phyloP scores from a whole-genome alignment of 306 rosid species.

The Lathyrus aphaca region DNA sequence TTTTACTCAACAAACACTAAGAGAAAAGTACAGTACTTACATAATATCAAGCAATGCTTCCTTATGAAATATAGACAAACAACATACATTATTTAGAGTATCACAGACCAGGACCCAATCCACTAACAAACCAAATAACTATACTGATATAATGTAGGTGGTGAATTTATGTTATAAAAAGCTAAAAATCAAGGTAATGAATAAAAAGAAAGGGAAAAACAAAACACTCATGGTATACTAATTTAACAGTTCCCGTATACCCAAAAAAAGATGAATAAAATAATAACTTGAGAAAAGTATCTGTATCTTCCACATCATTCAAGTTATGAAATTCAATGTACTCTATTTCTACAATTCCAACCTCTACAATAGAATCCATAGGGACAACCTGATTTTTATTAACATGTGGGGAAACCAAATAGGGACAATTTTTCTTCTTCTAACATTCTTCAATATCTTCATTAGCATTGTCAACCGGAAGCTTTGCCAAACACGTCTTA shows the following conservation, averaged over 20 bases:
- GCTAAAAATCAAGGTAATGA: not conserved
- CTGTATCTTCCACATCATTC: constrained; percentile 74
- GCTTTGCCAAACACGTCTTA: constrained; percentile 57
- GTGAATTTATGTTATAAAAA: constrained; percentile 18
- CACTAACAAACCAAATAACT: constrained; percentile 49
- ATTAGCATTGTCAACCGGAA: constrained; percentile 50
- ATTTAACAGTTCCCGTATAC: constrained; percentile 20
- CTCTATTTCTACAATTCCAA: constrained; percentile 73
- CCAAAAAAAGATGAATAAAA: constrained; percentile 18
- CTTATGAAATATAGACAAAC: constrained; percentile 77
- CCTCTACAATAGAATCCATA: constrained; percentile 52
- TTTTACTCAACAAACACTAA: constrained; percentile 14
- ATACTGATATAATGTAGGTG: constrained; percentile 19
- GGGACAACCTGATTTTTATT: constrained; percentile 61
- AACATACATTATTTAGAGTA: constrained; percentile 82
- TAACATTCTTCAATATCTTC: constrained; percentile 64
- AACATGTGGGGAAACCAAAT: constrained; percentile 51
- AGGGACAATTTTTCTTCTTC: constrained; percentile 50
- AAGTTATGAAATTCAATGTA: constrained; percentile 86
- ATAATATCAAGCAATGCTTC: constrained; percentile 69
- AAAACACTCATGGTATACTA: constrained; percentile 9
- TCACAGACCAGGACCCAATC: constrained; percentile 88
- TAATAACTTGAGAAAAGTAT: constrained; percentile 72
- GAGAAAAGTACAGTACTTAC: constrained; percentile 58
- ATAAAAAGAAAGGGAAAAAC: not conserved